Evolutionary conservation across 768 basidiomycete genomes (phyloP).

Genomic region (Lactifluus piperatus): DNA sequence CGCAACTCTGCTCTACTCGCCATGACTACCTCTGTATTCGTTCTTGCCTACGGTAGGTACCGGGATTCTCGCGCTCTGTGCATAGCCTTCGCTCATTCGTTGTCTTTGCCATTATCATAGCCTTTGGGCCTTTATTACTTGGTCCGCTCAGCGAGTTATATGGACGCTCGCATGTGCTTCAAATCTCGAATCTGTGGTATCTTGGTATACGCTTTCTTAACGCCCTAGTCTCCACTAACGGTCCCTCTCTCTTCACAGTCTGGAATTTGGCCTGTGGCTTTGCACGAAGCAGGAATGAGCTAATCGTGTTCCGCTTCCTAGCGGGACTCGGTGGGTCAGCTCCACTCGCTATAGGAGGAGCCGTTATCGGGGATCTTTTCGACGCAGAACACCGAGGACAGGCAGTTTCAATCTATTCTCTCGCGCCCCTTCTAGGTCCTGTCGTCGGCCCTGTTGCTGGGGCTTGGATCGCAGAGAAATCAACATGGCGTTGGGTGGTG

Average conservation of each 20-base stretch:
- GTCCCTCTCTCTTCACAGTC: conserved; percentile 21
- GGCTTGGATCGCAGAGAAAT: conserved; percentile 54
- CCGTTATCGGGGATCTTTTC: conserved; percentile 59
- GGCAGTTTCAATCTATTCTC: conserved; percentile 54
- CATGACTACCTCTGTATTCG: conserved; percentile 41
- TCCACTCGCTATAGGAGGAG: conserved; percentile 57
- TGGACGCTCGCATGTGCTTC: conserved; percentile 55
- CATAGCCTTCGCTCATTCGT: neutral
- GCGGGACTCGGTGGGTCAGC: conserved; percentile 68
- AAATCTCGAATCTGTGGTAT: conserved; percentile 56
- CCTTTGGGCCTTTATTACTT: conserved; percentile 37
- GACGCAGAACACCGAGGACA: conserved; percentile 51
- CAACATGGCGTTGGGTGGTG: conserved; percentile 71
- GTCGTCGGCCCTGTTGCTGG: conserved; percentile 58
- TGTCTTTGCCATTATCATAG: conserved; percentile 25
- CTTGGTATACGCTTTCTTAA: conserved; percentile 34
- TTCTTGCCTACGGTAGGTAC: conserved; percentile 48
- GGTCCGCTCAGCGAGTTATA: conserved; percentile 68
- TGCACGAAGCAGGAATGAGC: conserved; percentile 44
- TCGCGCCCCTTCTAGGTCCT: conserved; percentile 60
- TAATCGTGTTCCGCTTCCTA: conserved; percentile 62
- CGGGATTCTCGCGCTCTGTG: neutral
- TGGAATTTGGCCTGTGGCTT: conserved; percentile 58
- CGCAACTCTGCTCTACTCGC: conserved; percentile 40
- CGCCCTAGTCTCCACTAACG: neutral